A percentile compares a stretch with the other conserved stretches of the same genome.
Evolutionary conservation across 805 yeast species (phyloP).

Genomic region (Schizosaccharomyces octosporus): DNA sequence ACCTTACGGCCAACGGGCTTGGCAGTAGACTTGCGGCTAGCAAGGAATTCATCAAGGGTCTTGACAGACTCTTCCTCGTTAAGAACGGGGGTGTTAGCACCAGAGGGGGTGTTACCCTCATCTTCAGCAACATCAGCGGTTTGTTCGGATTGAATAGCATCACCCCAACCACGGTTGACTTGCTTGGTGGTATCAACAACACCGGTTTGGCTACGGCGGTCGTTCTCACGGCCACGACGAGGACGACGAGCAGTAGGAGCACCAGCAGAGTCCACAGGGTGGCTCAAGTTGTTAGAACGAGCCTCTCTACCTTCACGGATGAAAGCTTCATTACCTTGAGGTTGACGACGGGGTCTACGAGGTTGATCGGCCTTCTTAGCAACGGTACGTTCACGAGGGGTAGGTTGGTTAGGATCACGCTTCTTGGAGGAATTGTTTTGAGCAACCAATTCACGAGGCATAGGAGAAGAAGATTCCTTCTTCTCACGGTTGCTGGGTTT

Average conservation of each 20-base stretch:
- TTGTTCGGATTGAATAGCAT: not conserved
- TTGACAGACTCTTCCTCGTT: not conserved
- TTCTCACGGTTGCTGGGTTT: not conserved
- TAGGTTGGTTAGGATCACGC: not conserved
- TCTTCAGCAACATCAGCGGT: not conserved
- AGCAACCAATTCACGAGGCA: not conserved
- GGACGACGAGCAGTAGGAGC: constrained; percentile 1
- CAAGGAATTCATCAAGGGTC: constrained; percentile 1
- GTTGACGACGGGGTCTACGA: not conserved
- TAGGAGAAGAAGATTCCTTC: not conserved
- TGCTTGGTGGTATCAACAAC: not conserved
- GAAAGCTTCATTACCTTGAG: not conserved
- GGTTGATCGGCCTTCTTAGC: constrained; percentile 1
- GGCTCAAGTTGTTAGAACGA: not conserved
- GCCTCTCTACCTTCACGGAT: not conserved
- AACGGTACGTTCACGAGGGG: constrained; percentile 2
- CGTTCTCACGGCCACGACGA: constrained; percentile 2
- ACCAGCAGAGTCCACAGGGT: not conserved
- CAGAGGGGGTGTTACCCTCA: not conserved
- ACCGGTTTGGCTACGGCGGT: constrained; percentile 1
- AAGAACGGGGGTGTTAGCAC: not conserved
- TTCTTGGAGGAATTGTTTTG: not conserved
- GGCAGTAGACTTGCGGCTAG: not conserved
- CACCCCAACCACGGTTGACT: not conserved
- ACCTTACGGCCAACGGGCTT: constrained; percentile 1